These are phyloP conservation scores for Fusarium sterilihyphosum DNA, from an alignment of 2,329 filamentous ascomycete genomes.

Conservation along the genomic window DNA sequence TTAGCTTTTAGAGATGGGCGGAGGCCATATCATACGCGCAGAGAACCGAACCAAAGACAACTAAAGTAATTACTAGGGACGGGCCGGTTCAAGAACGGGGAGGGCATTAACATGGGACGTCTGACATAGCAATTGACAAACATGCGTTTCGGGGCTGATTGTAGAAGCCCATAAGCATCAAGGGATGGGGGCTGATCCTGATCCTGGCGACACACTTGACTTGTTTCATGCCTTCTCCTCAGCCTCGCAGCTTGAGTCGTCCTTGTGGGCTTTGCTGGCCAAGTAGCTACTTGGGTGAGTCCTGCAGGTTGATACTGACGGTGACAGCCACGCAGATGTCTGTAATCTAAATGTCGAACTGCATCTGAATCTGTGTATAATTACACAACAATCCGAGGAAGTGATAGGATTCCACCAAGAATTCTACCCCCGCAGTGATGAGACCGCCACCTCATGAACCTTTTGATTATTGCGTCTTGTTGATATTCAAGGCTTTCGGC, in stretches of 20 bases:
- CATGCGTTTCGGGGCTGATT: constrained; percentile 22
- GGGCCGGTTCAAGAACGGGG: constrained; percentile 38
- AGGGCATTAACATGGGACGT: constrained; percentile 32
- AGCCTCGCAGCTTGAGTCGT: constrained; percentile 24
- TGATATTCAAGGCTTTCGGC: constrained; percentile 5
- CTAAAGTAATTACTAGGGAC: constrained; percentile 43
- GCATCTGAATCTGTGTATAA: not conserved
- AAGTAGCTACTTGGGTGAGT: not conserved
- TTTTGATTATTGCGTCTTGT: constrained; percentile 3
- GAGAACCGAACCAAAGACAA: constrained; percentile 16
- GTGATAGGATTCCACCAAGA: constrained; percentile 9
- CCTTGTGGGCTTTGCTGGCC: not conserved
- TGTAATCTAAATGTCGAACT: not conserved
- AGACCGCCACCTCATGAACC: constrained; percentile 20
- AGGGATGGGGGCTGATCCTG: constrained; percentile 12
- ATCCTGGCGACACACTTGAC: constrained; percentile 31
- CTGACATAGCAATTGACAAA: constrained; percentile 18
- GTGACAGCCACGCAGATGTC: not conserved
- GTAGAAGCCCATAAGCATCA: constrained; percentile 17
- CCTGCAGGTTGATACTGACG: not conserved
- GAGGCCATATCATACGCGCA: constrained; percentile 22
- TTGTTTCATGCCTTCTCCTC: constrained; percentile 34
- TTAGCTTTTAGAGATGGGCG: constrained; percentile 18
- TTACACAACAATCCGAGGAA: not conserved
- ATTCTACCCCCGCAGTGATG: constrained; percentile 19